Percentiles rank a stretch among this genome's conserved stretches.
Evolutionary conservation across 2,329 filamentous ascomycete species (phyloP).

Genomic region (Aspergillus calidoustus): DNA sequence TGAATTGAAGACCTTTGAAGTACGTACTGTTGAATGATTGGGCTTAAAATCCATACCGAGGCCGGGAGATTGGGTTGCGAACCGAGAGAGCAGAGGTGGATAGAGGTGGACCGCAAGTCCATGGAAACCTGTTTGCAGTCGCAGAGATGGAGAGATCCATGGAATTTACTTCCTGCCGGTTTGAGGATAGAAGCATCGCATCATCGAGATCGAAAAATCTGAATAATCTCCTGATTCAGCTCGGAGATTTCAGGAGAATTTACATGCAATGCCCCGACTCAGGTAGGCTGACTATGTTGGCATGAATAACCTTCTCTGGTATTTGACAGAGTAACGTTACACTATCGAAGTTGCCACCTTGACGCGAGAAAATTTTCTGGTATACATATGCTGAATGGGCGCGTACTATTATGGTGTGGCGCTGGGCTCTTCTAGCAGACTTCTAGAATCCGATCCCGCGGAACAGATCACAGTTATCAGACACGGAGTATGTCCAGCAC

Average conservation of each 20-base stretch:
- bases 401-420: not conserved
- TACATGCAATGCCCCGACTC: not conserved
- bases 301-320: not conserved
- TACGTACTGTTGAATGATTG: not conserved
- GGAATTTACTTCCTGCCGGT: not conserved
- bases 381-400: not conserved
- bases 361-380: not conserved
- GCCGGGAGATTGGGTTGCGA: not conserved
- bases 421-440: not conserved
- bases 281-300: not conserved
- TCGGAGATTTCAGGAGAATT: slow-evolving; percentile 1
- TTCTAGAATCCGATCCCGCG: not conserved
- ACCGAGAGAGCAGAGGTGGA: slow-evolving; percentile 1
- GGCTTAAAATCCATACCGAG: not conserved
- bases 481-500: not conserved
- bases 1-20: not conserved
- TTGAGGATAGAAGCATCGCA: not conserved
- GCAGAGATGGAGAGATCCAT: not conserved
- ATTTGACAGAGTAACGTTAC: slow-evolving; percentile 12
- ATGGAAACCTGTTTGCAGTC: slow-evolving; percentile 5
- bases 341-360: slow-evolving; percentile 11
- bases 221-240: not conserved
- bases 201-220: not conserved
- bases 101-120: not conserved
- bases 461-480: not conserved